Conservation (phyloP, 2,329 filamentous ascomycete species). For the Triangularia verruculosa region DNA sequence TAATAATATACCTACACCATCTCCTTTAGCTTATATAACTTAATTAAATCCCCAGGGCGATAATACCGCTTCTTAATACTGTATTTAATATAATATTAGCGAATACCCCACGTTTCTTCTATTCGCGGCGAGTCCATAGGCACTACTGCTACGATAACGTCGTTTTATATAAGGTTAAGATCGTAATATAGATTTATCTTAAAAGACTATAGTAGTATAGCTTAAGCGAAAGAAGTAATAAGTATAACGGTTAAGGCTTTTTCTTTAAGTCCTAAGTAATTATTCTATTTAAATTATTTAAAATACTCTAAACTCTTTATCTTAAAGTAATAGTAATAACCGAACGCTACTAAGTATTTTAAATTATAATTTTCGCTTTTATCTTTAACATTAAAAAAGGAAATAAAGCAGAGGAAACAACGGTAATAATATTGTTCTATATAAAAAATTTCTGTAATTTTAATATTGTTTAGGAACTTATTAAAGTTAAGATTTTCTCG, state of each 20-base stretch:
- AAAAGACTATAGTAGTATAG: neutral
- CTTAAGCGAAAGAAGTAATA: neutral
- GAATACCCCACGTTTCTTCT: constrained; percentile 17
- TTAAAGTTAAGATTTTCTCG: constrained; percentile 17
- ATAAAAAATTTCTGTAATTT: constrained; percentile 15
- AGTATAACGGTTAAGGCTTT: neutral
- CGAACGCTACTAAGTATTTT: constrained; percentile 16
- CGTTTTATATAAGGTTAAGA: constrained; percentile 22
- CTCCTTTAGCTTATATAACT: constrained; percentile 14
- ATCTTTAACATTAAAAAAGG: neutral
- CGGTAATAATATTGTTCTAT: constrained; percentile 21
- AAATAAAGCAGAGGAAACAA: constrained; percentile 12
- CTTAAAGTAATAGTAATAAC: constrained; percentile 26
- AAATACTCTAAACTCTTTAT: constrained; percentile 20
- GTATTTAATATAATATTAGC: constrained; percentile 27
- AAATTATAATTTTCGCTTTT: constrained; percentile 2
- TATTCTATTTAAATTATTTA: constrained; percentile 21
- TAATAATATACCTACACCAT: constrained; percentile 23
- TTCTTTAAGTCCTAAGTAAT: neutral
- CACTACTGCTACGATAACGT: constrained; percentile 8
- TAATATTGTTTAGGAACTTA: constrained; percentile 13
- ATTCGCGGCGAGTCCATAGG: constrained; percentile 16
- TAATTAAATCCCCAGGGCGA: constrained; percentile 22
- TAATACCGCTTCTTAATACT: constrained; percentile 23
- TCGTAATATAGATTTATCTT: constrained; percentile 25